phyloP scores from a whole-genome alignment of 2,329 filamentous ascomycete genomes.

The Cordyceps cateniannulata region DNA sequence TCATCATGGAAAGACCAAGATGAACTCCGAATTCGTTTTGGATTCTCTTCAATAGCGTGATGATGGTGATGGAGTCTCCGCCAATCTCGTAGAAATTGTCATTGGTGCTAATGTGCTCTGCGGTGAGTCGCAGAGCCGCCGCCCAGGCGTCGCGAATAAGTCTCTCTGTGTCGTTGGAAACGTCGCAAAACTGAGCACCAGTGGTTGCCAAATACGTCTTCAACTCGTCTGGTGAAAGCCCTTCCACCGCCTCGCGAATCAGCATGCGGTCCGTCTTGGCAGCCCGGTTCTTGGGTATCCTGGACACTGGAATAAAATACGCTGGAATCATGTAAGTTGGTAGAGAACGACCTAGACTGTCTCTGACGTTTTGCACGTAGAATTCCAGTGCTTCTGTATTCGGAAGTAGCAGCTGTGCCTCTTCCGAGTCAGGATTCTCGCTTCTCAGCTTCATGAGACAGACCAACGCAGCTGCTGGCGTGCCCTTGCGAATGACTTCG shows the following conservation, averaged over 20 bases:
- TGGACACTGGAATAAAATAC: not conserved
- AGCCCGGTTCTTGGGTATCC: not conserved
- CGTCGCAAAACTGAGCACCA: not conserved
- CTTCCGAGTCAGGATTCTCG: no score
- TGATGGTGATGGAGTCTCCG: conserved; percentile 6
- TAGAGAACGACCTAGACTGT: not conserved
- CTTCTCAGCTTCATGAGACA: no score
- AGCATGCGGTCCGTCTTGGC: not conserved
- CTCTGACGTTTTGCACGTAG: conserved; percentile 9
- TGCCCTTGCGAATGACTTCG: no score
- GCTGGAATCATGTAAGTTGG: conserved; percentile 1
- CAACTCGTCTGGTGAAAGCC: not conserved
- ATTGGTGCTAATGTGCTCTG: not conserved
- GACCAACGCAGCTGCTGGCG: no score
- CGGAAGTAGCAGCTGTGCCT: not conserved
- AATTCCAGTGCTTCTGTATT: conserved; percentile 20
- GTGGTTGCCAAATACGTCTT: not conserved
- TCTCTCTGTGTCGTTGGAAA: not conserved
- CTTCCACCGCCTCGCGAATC: not conserved
- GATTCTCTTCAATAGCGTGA: conserved; percentile 8
- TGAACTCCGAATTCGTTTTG: conserved; percentile 14
- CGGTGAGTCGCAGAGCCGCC: not conserved
- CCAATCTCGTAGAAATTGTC: conserved; percentile 12
- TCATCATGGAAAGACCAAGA: conserved; percentile 16
- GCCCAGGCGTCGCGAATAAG: not conserved